Conservation (phyloP, 2,329 filamentous ascomycete genomes). For the Pleurostoma richardsiae region DNA sequence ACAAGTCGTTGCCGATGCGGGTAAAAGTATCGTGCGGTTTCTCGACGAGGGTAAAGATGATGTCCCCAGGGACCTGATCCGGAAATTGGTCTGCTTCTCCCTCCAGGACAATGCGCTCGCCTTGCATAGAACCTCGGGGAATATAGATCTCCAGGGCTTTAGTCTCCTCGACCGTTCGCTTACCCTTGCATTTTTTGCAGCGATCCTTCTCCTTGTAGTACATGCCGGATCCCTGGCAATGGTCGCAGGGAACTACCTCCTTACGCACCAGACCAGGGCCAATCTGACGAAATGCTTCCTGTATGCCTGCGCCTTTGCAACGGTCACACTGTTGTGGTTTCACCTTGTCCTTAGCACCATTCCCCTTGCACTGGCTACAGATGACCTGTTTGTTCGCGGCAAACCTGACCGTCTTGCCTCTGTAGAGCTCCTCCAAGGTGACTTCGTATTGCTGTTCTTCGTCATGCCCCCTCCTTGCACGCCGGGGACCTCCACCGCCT, state of each 20-base stretch:
- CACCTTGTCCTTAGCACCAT: slow-evolving; percentile 85
- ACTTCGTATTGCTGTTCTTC: slow-evolving; percentile 92
- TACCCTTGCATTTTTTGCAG: slow-evolving; percentile 98
- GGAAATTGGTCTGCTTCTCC: slow-evolving; percentile 93
- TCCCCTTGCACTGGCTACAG: slow-evolving; percentile 82
- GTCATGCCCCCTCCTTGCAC: slow-evolving; percentile 68
- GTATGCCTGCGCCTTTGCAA: slow-evolving; percentile 76
- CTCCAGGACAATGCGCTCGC: slow-evolving; percentile 83
- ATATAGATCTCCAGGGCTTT: slow-evolving; percentile 98
- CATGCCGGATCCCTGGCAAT: slow-evolving; percentile 79
- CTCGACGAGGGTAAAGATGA: slow-evolving; percentile 84
- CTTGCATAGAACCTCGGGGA: slow-evolving; percentile 77
- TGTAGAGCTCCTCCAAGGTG: slow-evolving; percentile 91
- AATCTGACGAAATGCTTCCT: slow-evolving; percentile 74
- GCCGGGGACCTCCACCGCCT: slow-evolving; percentile 51
- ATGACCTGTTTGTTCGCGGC: slow-evolving; percentile 91
- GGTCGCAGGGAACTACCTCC: slow-evolving; percentile 72
- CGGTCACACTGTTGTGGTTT: slow-evolving; percentile 78
- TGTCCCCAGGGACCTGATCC: slow-evolving; percentile 84
- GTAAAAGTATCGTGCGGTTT: slow-evolving; percentile 76
- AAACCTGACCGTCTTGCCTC: slow-evolving; percentile 97
- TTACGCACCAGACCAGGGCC: slow-evolving; percentile 83
- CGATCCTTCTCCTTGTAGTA: slow-evolving; percentile 94
- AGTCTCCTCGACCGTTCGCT: slow-evolving; percentile 77
- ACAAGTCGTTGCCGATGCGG: slow-evolving; percentile 78